These are phyloP conservation scores for Macrophomina pseudophaseolina DNA, from an alignment of 2,329 filamentous ascomycete genomes.

Conservation along the genomic window DNA sequence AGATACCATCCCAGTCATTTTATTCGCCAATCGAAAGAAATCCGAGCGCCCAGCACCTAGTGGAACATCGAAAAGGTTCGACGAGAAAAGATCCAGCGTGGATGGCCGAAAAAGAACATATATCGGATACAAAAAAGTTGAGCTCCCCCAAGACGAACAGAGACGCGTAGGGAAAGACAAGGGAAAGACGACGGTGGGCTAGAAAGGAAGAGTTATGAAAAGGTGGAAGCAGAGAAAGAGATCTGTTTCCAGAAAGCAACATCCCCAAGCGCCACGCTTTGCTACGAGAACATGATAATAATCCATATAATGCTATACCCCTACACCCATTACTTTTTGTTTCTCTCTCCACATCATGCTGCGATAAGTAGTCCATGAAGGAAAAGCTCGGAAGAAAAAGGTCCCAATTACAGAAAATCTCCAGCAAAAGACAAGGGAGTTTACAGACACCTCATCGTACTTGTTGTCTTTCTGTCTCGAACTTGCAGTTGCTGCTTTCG, in stretches of 20 bases:
- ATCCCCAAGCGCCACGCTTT: constrained; percentile 21
- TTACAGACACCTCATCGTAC: background rate
- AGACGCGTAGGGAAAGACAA: too few species aligned
- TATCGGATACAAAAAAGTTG: too few species aligned
- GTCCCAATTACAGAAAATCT: background rate
- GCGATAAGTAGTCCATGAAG: background rate
- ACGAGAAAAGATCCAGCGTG: too few species aligned
- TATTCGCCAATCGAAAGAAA: too few species aligned
- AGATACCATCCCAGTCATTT: too few species aligned
- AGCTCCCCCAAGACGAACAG: too few species aligned
- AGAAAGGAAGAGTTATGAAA: background rate
- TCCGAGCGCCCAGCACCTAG: too few species aligned
- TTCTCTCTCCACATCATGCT: background rate
- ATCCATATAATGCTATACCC: background rate
- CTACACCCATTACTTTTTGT: background rate
- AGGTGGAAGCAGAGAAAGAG: background rate
- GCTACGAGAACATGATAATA: constrained; percentile 1
- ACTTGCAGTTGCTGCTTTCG: background rate
- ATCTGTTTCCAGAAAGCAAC: constrained; percentile 10
- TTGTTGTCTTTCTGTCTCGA: background rate
- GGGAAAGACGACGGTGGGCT: too few species aligned
- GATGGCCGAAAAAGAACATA: too few species aligned
- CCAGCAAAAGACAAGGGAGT: background rate
- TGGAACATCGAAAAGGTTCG: too few species aligned
- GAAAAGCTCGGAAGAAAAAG: background rate